Base-by-base conservation (phyloP, 495 filamentous ascomycete species). In the Lasiosphaeriaceae sp. region DNA sequence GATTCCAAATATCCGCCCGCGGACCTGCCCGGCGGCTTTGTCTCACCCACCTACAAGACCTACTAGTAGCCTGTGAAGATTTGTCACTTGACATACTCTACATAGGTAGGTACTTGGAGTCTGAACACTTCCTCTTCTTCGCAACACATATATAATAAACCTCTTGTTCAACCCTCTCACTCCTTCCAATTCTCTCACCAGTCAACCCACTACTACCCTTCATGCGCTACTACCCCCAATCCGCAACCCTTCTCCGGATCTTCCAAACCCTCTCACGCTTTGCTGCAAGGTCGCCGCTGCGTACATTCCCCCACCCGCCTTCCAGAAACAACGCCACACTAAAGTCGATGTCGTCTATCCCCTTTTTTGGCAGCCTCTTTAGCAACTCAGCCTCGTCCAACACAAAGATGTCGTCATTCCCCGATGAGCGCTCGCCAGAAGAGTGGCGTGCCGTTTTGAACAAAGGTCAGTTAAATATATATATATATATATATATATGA, bases 381-480 rank as follows among this genome's bases (percentile, higher is more conserved):
- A 80, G 85, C 57, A 77, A 74, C 43, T 85, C 81, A 37, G 79
- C 76, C 26, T 70, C 77, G 11, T 62, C 70, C 24, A 56, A 72
- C 54, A 64, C 71, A 67, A 86, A 81, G 49, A 94, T 90, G 26
- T 51, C 47, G 31, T 85, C 87, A 31, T 90, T 85, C 64, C 92
- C 93, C 6, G 83, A 91, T 50, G 73, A 95, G 74, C 90, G 90
- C 72, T 84, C 74, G 39, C 78, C 88, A 20, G 84, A 89, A 23
- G 89, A 97, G 75, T 98, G 94, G 94, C 87, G 85, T 58, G 87
- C 93, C 11, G 80, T 95, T 31, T 74, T 98, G 29, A 88, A 69
- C 58, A 86, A 82, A 62, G 90, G 90, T 92, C 72, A 47, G 65
- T 61, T 5, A 8, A 56, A 64, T n/a, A 29, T 47, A 9, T 63